Percentiles rank a stretch among this genome's conserved stretches.
Evolutionary conservation across 352 stramenopile species (phyloP).

Genomic region (Pythium volutum): DNA sequence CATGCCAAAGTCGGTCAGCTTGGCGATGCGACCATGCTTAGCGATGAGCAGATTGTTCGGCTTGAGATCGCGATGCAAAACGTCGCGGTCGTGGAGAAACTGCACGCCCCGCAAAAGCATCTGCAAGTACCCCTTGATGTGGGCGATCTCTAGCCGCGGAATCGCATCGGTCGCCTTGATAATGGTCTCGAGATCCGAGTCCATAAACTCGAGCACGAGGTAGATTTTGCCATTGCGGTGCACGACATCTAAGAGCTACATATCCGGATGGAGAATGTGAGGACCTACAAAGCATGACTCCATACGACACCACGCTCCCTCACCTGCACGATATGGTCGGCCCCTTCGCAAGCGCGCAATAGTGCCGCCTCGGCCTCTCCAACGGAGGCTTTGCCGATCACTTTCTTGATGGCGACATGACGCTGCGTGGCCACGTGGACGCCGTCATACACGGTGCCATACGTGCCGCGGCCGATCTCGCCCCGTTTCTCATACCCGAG

Average conservation of each 20-base stretch:
- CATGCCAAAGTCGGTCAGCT: constrained; percentile 86
- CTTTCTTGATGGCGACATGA: constrained; percentile 78
- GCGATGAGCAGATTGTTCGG: constrained; percentile 78
- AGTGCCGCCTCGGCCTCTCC: constrained; percentile 51
- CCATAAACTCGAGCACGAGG: constrained; percentile 77
- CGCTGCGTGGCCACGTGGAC: constrained; percentile 31
- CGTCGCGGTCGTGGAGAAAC: constrained; percentile 50
- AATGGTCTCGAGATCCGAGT: constrained; percentile 68
- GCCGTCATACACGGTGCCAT: constrained; percentile 72
- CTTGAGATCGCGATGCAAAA: constrained; percentile 81
- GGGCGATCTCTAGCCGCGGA: constrained; percentile 37
- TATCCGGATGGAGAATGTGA: background rate
- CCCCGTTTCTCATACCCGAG: constrained; percentile 59
- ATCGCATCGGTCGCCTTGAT: constrained; percentile 39
- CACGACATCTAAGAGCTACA: constrained; percentile 56
- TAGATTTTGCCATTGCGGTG: constrained; percentile 63
- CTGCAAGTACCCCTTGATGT: constrained; percentile 67
- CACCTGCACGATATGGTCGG: constrained; percentile 60
- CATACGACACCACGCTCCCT: constrained; percentile 15
- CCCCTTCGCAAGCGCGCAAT: constrained; percentile 43
- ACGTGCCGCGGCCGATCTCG: constrained; percentile 81
- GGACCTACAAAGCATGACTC: background rate
- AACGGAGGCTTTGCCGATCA: constrained; percentile 36
- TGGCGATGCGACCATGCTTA: constrained; percentile 37
- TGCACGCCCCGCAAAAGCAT: constrained; percentile 63